Base-by-base conservation (phyloP, 2,329 filamentous ascomycete species). In the Clarireedia homoeocarpa region DNA sequence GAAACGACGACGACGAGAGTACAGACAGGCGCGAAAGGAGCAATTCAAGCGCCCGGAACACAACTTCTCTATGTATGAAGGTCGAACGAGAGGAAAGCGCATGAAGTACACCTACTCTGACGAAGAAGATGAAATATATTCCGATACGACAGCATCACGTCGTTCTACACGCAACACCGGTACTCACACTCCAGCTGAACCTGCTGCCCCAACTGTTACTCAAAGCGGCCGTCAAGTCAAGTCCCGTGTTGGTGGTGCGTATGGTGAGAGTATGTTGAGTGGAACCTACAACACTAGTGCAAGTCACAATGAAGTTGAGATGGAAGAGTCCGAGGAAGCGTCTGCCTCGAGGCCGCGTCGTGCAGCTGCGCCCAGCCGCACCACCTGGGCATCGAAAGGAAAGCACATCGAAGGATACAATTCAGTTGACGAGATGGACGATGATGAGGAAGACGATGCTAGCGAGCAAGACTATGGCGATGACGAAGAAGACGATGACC, bases 51-150 rank as follows among this genome's bases (percentile, higher is more conserved):
- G 91, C 5, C 90, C 91, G 5, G 91, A 96, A 64, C 86, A 88
- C 9, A 91, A 91, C 4, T 95, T 92, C 69, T 96, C 91, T 1
- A 77, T 95, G 57, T 99, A 99, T 70, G 94, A 99, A 74, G 94
- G 94, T 50, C 89, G 94, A 53, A 99, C 95, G 5, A 84, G 94
- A 58, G 94, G 94, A 56, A 97, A 99, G 76, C 88, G 92, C 59
- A 88, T 95, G 74, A 95, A 91, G 71, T 99, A 99, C 69, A 99
- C 90, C 0, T 99, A 89, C 68, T 95, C 91, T 0, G 91, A 96
- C 52, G 89, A 95, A 24, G 89, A 95, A 63, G 86, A 70, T n/a
- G 66, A 86, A 38, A 83, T 85, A 15, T 80, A 77, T 55, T 82
- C 81, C n/a, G 82, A 85, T 67, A 80, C 85, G 64, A 79, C 80